Percentiles rank a stretch among this genome's conserved stretches.
Conservation (phyloP, 2,329 filamentous ascomycete species). For the Pyricularia pennisetigena region DNA sequence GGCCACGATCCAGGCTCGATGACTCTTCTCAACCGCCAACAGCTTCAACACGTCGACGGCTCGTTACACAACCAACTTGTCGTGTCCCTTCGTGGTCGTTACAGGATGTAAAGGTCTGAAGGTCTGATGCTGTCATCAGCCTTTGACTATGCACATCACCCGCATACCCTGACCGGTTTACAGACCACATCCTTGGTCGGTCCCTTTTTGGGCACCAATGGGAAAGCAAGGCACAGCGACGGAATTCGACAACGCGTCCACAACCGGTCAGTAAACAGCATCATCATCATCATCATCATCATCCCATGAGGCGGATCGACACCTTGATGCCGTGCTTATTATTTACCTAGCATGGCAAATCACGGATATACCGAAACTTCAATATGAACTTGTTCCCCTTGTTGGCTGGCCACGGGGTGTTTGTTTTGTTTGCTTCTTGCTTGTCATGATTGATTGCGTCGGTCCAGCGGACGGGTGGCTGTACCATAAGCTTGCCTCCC, state of each 20-base stretch:
- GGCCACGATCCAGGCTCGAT: not conserved
- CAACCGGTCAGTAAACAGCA: not conserved
- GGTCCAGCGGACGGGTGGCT: not conserved
- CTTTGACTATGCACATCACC: not conserved
- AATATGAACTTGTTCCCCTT: not conserved
- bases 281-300: not conserved
- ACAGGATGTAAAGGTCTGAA: not conserved
- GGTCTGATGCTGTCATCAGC: not conserved
- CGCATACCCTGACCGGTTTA: no score
- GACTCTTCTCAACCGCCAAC: not conserved
- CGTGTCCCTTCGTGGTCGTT: not conserved
- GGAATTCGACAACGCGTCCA: not conserved
- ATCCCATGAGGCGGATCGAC: not conserved
- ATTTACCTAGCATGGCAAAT: not conserved
- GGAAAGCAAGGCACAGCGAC: not conserved
- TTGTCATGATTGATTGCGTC: not conserved
- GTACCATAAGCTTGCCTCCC: not conserved
- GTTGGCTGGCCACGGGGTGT: not conserved
- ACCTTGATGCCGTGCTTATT: not conserved
- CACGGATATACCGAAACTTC: not conserved
- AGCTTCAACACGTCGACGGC: not conserved
- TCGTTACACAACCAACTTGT: not conserved
- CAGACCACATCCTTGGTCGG: not conserved
- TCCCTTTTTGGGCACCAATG: not conserved
- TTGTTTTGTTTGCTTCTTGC: not conserved